Conservation (phyloP, 768 basidiomycete genomes). For the Hygrophorus russula region DNA sequence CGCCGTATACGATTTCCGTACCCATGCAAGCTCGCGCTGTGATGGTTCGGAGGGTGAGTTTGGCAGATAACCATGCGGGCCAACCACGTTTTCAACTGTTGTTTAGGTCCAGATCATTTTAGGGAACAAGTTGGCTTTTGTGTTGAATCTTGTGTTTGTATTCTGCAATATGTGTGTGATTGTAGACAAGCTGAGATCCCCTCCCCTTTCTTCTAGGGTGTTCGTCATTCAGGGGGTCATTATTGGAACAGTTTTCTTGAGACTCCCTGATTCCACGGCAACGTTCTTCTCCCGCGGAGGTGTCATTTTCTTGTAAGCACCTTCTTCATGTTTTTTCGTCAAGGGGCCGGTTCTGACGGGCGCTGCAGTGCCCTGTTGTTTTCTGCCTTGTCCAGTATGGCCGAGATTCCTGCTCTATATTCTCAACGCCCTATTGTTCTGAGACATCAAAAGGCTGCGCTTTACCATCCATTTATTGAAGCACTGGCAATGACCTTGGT, state of each 20-base stretch:
- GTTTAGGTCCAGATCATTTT: conserved; percentile 21
- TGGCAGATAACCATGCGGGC: too few relatives aligned
- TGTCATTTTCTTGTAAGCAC: conserved; percentile 55
- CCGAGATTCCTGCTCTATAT: conserved; percentile 39
- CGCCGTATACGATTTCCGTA: conserved; percentile 25
- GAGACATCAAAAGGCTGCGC: conserved; percentile 46
- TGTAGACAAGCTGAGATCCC: too few relatives aligned
- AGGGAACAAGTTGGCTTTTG: conserved; percentile 19
- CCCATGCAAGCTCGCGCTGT: conserved; percentile 27
- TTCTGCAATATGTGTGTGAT: neutral
- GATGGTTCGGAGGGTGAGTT: conserved; percentile 19
- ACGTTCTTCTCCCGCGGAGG: conserved; percentile 64
- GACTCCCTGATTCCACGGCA: conserved; percentile 36
- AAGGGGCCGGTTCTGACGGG: neutral
- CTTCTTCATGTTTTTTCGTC: neutral
- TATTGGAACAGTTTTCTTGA: conserved; percentile 54
- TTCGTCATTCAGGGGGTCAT: conserved; percentile 27
- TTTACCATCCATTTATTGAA: conserved; percentile 50
- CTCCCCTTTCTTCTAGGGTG: conserved; percentile 21
- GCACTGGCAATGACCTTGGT: conserved; percentile 45
- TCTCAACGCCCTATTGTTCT: conserved; percentile 48
- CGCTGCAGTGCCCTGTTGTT: conserved; percentile 33
- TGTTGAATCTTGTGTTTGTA: conserved; percentile 20
- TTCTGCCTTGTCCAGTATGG: conserved; percentile 33
- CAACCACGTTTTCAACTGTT: too few relatives aligned